Base-by-base conservation (phyloP, 169 alveolate genomes). In the Babesia caballi region DNA sequence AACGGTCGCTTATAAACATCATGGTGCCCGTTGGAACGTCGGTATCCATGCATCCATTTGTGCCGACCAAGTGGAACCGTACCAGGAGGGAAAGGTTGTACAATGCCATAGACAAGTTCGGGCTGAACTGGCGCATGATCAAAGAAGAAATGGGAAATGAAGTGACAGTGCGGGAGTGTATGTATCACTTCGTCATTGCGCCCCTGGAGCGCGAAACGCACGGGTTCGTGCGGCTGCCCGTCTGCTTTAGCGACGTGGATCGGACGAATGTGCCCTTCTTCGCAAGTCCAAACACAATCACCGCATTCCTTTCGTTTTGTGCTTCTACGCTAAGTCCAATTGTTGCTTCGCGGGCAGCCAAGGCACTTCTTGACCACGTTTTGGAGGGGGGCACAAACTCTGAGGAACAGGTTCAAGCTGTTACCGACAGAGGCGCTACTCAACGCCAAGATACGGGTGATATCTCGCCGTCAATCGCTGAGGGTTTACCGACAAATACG, bases 71-170 rank as follows among this genome's bases (percentile, higher is more conserved):
- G 44, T 52, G 61, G 83, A 21, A 66, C 19, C 32, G 25, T 12
- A n/a, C 42, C 23, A 30, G 41, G 12, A 25, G 57, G 44, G 83
- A 71, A 25, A 53, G 28, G 63, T 60, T 71, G 28, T 74, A 61
- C 49, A 82, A 63, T 21, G 80, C 71, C 15, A 74, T 85, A 49
- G 82, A 75, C 51, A 82, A 52, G 46, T 72, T 60, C 54, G 90
- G 91, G 6, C 66, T 70, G 30, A 89, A 85, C 58, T 85, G 91
- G 91, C 77, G 76, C 25, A 60, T 68, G 17, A 63, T 85, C 21
- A 61, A 80, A 4, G 49, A 83, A 28, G 69, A 85, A 36, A 42
- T 85, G 51, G 91, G 91, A 12, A 57, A 57, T 14, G 73, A 71
- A 4, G 42, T 40, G 38, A 82, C 91, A 9, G 85, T 86, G 27